phyloP scores from a whole-genome alignment of 1,139 yeast species.

The Pichia sp. region DNA sequence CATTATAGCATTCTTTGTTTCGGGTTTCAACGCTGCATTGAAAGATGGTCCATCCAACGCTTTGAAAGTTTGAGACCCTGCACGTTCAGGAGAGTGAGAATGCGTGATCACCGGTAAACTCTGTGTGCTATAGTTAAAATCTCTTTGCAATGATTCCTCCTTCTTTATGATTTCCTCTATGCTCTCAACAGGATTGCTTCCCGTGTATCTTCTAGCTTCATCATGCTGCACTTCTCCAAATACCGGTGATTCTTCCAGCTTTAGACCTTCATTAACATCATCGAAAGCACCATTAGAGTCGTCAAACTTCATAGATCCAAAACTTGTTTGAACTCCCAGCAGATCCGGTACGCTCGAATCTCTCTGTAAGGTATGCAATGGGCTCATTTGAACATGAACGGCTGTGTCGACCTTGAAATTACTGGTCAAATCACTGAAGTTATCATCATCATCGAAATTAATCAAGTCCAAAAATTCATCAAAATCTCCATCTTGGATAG shows the following conservation, averaged over 20 bases:
- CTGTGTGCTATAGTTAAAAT: slow-evolving; percentile 2
- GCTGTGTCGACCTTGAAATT: slow-evolving; percentile 21
- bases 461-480: slow-evolving; percentile 62
- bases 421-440: slow-evolving; percentile 15
- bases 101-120: slow-evolving; percentile 2
- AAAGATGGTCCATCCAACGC: slow-evolving; percentile 57
- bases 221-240: too few species aligned
- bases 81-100: background rate
- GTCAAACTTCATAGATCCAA: slow-evolving; percentile 8
- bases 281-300: too few species aligned
- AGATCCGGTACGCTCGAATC: slow-evolving; percentile 13
- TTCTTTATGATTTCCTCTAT: slow-evolving; percentile 11
- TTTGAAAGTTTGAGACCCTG: slow-evolving; percentile 22
- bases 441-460: slow-evolving; percentile 44
- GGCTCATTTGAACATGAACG: slow-evolving; percentile 12
- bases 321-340: slow-evolving; percentile 13
- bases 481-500: slow-evolving; percentile 31
- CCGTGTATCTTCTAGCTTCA: too few species aligned
- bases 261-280: background rate
- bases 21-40: slow-evolving; percentile 20
- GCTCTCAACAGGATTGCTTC: slow-evolving; percentile 7
- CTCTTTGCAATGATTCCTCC: slow-evolving; percentile 10
- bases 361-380: slow-evolving; percentile 6
- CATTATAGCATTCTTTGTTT: slow-evolving; percentile 23
- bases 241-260: too few species aligned